These are phyloP conservation scores for Besnoitia besnoiti DNA, from an alignment of 169 alveolate genomes.

Conservation along the genomic window DNA sequence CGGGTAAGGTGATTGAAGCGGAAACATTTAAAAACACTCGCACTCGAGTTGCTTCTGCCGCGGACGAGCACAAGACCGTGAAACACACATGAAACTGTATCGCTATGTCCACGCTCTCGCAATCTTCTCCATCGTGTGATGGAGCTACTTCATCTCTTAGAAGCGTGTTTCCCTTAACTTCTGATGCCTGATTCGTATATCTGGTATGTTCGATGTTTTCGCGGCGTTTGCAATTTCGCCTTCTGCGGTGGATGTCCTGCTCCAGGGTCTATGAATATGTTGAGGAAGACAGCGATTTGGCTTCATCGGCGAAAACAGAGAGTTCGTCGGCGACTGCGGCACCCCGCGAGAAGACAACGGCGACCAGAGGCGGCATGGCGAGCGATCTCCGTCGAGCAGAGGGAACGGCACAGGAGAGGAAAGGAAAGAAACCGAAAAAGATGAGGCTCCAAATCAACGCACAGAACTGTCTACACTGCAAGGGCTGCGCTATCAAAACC, in stretches of 20 bases:
- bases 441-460: slow-evolving; percentile 83
- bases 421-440: slow-evolving; percentile 61
- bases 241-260: no score
- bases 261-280: slow-evolving; percentile 87
- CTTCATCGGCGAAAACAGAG: no score
- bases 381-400: no score
- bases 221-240: no score
- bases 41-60: not conserved
- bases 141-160: no score
- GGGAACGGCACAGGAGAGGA: not conserved
- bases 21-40: not conserved
- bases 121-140: no score
- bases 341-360: not conserved
- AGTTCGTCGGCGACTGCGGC: not conserved
- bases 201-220: no score
- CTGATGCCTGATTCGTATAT: no score
- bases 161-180: no score
- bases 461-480: slow-evolving; percentile 91
- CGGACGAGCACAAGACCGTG: no score
- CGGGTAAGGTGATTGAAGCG: not conserved
- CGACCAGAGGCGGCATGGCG: not conserved
- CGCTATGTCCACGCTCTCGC: no score
- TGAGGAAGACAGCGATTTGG: slow-evolving; percentile 59
- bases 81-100: no score
- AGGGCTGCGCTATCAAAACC: slow-evolving; percentile 82